phyloP scores from a whole-genome alignment of 257 asterid genomes.

The Schizonepeta tenuifolia region DNA sequence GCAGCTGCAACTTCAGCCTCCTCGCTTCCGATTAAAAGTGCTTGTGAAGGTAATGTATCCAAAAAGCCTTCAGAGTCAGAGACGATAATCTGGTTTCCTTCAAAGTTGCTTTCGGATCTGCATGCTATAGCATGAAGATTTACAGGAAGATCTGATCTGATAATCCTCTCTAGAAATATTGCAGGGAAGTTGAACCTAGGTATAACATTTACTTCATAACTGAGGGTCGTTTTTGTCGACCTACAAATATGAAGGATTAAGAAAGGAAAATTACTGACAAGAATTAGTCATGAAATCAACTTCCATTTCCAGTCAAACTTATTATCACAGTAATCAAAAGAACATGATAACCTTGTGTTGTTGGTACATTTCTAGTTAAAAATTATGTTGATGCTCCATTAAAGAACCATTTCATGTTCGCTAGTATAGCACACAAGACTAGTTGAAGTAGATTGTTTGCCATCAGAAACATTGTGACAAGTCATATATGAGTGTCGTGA shows the following conservation, averaged over 20 bases:
- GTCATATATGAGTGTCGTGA: not conserved
- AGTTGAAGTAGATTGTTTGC: not conserved
- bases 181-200: slow-evolving; percentile 96
- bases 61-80: slow-evolving; percentile 37
- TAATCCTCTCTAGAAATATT: slow-evolving; percentile 89
- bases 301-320: not conserved
- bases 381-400: not conserved
- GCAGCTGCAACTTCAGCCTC: slow-evolving; percentile 39
- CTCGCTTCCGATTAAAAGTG: slow-evolving; percentile 42
- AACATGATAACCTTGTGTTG: not conserved
- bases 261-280: slow-evolving; percentile 8
- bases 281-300: not conserved
- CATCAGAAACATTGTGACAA: not conserved
- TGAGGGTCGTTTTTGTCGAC: slow-evolving; percentile 55
- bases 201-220: slow-evolving; percentile 85
- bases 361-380: not conserved
- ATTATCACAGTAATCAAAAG: not conserved
- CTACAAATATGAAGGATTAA: slow-evolving; percentile 41
- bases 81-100: slow-evolving; percentile 53
- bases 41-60: slow-evolving; percentile 33
- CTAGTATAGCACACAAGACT: not conserved
- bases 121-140: slow-evolving; percentile 89
- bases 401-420: not conserved
- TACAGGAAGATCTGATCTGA: slow-evolving; percentile 92
- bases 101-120: slow-evolving; percentile 75